Evolutionary conservation across 768 basidiomycete species (phyloP).

Genomic region (Phylloporus rhodoxanthus): DNA sequence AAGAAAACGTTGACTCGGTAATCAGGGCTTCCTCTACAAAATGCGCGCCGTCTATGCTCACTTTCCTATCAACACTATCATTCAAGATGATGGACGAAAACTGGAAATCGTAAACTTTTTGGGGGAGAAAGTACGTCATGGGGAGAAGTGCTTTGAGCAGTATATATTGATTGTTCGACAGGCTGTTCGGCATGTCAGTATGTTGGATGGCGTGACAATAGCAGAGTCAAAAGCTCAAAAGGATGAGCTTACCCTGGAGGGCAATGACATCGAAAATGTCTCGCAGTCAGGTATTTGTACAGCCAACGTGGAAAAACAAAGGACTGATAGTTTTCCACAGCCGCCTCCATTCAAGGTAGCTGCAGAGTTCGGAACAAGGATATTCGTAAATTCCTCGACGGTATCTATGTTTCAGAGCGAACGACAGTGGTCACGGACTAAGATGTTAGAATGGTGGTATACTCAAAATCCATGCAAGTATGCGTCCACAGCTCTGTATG

Average conservation of each 20-base stretch:
- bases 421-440: constrained; percentile 50
- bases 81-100: constrained; percentile 63
- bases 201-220: constrained; percentile 85
- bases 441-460: constrained; percentile 5
- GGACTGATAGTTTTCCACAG: constrained; percentile 34
- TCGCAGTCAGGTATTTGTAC: constrained; percentile 78
- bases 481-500: constrained; percentile 23
- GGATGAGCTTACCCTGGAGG: constrained; percentile 90
- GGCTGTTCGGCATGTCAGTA: constrained; percentile 87
- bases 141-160: background rate
- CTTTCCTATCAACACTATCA: constrained; percentile 99
- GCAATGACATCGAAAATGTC: constrained; percentile 94
- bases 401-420: constrained; percentile 86
- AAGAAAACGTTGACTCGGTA: constrained; percentile 2
- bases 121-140: constrained; percentile 73
- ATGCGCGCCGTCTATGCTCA: constrained; percentile 99
- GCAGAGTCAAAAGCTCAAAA: constrained; percentile 87
- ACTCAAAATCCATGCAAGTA: constrained; percentile 16
- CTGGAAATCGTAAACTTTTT: constrained; percentile 94
- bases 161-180: constrained; percentile 26
- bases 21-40: constrained; percentile 98
- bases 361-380: constrained; percentile 99
- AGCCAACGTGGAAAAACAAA: background rate
- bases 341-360: constrained; percentile 94
- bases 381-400: constrained; percentile 98